Percentiles rank a stretch among this genome's conserved stretches.
phyloP scores from a whole-genome alignment of 2,329 filamentous ascomycete species.

The Aspergillus luchuensis region DNA sequence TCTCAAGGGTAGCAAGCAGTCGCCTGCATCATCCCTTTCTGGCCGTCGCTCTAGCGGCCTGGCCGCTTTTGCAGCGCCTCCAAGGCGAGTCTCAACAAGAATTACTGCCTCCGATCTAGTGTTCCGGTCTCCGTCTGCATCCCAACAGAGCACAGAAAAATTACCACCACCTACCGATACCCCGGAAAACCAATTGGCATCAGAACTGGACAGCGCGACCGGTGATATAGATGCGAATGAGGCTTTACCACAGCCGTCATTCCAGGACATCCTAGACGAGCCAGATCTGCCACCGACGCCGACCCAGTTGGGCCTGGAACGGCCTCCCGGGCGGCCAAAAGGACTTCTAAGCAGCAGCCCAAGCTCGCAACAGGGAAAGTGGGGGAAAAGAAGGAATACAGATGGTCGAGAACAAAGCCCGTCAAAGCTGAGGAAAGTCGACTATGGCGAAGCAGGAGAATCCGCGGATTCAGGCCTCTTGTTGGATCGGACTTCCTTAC shows the following conservation, averaged over 20 bases:
- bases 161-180: slow-evolving; percentile 22
- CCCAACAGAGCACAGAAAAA: slow-evolving; percentile 16
- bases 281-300: slow-evolving; percentile 63
- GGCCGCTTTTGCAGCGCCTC: slow-evolving; percentile 40
- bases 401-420: slow-evolving; percentile 31
- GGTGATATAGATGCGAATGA: slow-evolving; percentile 23
- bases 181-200: slow-evolving; percentile 37
- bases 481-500: slow-evolving; percentile 19
- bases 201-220: slow-evolving; percentile 36
- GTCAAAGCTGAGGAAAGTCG: slow-evolving; percentile 31
- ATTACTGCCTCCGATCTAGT: slow-evolving; percentile 34
- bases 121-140: slow-evolving; percentile 30
- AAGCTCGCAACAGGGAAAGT: slow-evolving; percentile 32
- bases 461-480: slow-evolving; percentile 8
- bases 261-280: slow-evolving; percentile 50
- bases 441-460: slow-evolving; percentile 19
- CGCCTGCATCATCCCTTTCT: slow-evolving; percentile 25
- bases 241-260: slow-evolving; percentile 22
- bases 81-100: slow-evolving; percentile 37
- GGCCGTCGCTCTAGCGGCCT: slow-evolving; percentile 33
- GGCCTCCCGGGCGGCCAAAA: slow-evolving; percentile 34
- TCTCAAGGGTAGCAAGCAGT: slow-evolving; percentile 17
- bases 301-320: slow-evolving; percentile 43
- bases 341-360: slow-evolving; percentile 42
- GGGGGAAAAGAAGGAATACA: slow-evolving; percentile 27